Base-by-base conservation (phyloP, 441 rosid genomes). In the Bocquillonia castaneifolia region DNA sequence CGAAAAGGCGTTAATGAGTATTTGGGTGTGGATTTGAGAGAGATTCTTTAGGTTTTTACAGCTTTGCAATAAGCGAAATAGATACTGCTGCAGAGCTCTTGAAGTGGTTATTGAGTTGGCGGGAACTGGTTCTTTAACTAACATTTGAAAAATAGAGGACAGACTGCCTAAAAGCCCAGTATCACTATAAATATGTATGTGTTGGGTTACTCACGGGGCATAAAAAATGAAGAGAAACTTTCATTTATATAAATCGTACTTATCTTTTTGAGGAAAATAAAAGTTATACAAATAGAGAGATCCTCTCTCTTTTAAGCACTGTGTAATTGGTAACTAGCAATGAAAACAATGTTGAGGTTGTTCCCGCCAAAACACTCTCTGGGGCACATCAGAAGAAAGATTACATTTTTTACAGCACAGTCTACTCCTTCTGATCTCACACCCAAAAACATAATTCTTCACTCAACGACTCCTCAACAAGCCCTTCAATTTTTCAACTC, bases 1-100 rank as follows among this genome's bases (percentile, higher is more conserved):
- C 64, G 79, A 53, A 78, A 77, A 79, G n/a, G 80, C 86, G 57
- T 76, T 76, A 29, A 71, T 34, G 64, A 80, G 26, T 39, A 83
- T 71, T 61, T 82, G 88, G 58, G 83, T 13, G 72, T 86, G 86
- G 69, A 86, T 67, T 71, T 84, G 79, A 34, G 80, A 1, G 64
- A 79, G 67, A 13, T 14, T 37, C 47, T 51, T 55, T 6, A 62
- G 51, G 73, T 67, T 28, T 29, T 72, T 69, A 65, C 64, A 59
- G 60, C 37, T 69, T 32, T 66, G 75, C 23, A 82, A 68, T 13
- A 84, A 77, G 40, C 62, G 25, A 75, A 84, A 76, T 40, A 86
- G 54, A 67, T 52, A 76, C 53, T 81, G 83, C 42, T 73, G 79
- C 26, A 73, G 74, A 54, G 77, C 74, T 74, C 83, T 80, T 12